Percentiles rank a stretch among this genome's conserved stretches.
Conservation (phyloP, 768 basidiomycete genomes). For the Boletus tylopilopsis region DNA sequence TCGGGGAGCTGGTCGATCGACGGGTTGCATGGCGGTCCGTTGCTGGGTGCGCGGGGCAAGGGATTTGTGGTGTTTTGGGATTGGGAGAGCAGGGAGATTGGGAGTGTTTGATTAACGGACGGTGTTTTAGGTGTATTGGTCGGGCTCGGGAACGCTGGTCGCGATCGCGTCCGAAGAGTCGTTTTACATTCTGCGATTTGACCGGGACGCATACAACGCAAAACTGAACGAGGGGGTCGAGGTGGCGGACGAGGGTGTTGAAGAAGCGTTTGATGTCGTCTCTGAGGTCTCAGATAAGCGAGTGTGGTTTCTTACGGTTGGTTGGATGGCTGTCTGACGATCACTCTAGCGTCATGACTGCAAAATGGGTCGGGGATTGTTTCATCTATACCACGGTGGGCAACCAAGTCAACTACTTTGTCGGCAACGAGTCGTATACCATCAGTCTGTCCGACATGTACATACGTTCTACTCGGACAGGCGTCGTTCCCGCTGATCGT, state of each 20-base stretch:
- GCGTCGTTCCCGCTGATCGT: conserved; percentile 1
- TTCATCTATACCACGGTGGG: conserved; percentile 91
- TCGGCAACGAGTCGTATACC: conserved; percentile 92
- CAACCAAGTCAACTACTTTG: conserved; percentile 92
- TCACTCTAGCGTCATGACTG: conserved; percentile 73
- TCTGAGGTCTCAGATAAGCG: conserved; percentile 84
- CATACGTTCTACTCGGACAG: conserved; percentile 57
- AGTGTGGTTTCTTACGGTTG: conserved; percentile 26
- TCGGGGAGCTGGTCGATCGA: conserved; percentile 83
- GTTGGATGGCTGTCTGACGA: neutral
- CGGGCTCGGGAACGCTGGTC: conserved; percentile 82
- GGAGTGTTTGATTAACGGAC: neutral
- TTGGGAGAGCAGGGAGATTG: conserved; percentile 92
- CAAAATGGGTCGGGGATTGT: conserved; percentile 98
- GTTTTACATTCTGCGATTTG: conserved; percentile 88
- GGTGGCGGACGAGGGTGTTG: conserved; percentile 88
- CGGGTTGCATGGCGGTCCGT: conserved; percentile 77
- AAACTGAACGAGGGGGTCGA: conserved; percentile 72
- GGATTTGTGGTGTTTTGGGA: conserved; percentile 99
- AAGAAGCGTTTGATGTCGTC: conserved; percentile 93
- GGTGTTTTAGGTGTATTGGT: conserved; percentile 90
- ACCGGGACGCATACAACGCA: conserved; percentile 81
- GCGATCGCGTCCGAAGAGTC: conserved; percentile 87
- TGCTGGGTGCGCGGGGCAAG: conserved; percentile 79
- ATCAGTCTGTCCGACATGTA: conserved; percentile 95